A percentile compares a stretch with the other conserved stretches of the same genome.
Evolutionary conservation across 768 basidiomycete genomes (phyloP).

Genomic region (Boletales sp.): DNA sequence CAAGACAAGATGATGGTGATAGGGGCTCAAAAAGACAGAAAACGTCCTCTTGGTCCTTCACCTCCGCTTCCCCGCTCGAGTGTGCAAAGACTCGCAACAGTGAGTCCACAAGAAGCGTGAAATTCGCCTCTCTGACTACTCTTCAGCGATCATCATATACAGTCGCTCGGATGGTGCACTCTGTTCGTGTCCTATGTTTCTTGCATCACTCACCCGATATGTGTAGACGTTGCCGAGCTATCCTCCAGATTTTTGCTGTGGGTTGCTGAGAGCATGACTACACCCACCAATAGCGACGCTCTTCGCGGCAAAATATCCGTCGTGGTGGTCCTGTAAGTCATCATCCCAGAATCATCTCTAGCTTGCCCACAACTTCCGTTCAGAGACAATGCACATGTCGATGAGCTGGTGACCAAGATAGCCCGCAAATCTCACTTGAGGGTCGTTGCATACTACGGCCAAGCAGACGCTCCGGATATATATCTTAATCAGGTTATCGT

Average conservation of each 20-base stretch:
- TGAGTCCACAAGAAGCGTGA: constrained; percentile 3
- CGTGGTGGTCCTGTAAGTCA: constrained; percentile 19
- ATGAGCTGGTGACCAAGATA: constrained; percentile 14
- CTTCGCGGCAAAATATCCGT: constrained; percentile 11
- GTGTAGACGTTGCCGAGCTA: constrained; percentile 16
- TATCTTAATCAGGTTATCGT: constrained; percentile 36
- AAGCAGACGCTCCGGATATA: constrained; percentile 14
- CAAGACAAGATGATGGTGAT: constrained; percentile 4
- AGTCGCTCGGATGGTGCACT: constrained; percentile 17
- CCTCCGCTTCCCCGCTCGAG: constrained; percentile 15
- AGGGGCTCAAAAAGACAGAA: constrained; percentile 11
- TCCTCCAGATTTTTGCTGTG: constrained; percentile 19
- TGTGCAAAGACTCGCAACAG: constrained; percentile 18
- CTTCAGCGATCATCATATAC: constrained; percentile 18
- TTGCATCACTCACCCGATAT: constrained; percentile 1
- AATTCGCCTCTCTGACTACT: not conserved
- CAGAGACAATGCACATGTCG: constrained; percentile 13
- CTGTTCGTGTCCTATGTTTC: not conserved
- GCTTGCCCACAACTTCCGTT: not conserved
- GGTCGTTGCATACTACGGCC: constrained; percentile 10
- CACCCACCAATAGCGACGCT: not conserved
- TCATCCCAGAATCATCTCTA: not conserved
- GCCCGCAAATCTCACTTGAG: constrained; percentile 14
- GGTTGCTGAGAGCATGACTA: constrained; percentile 1
- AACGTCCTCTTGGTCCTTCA: not conserved